A percentile compares a stretch with the other conserved stretches of the same genome.
Conservation (phyloP, 139 green algal genomes). For the Haematococcus sp. region DNA sequence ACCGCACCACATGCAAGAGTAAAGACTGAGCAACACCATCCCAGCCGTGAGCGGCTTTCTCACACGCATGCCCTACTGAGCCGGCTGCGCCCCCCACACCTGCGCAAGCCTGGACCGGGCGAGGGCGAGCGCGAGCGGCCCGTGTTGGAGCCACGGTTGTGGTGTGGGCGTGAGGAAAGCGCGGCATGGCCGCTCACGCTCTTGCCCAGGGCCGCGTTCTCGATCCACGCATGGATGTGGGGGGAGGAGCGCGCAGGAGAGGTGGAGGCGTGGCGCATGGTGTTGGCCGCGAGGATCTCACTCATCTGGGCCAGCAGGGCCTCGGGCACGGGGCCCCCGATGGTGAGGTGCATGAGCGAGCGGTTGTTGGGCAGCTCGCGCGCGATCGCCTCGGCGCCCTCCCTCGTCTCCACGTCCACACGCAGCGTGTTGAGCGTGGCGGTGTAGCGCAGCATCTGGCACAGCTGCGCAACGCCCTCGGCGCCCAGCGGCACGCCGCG, state of each 20-base stretch:
- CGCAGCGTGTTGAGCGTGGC: constrained; percentile 43
- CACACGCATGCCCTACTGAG: too few species aligned
- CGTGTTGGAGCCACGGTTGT: not conserved
- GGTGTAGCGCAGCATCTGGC: constrained; percentile 47
- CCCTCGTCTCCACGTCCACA: constrained; percentile 38
- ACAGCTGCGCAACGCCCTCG: constrained; percentile 42
- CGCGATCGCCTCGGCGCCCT: constrained; percentile 46
- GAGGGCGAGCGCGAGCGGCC: constrained; percentile 9
- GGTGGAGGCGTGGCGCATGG: constrained; percentile 14
- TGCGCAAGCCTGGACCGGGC: constrained; percentile 13
- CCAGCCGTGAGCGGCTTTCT: too few species aligned
- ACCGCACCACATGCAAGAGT: too few species aligned
- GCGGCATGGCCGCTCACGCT: constrained; percentile 7
- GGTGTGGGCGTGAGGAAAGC: not conserved
- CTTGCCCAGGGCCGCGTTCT: constrained; percentile 26
- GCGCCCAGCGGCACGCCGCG: constrained; percentile 27
- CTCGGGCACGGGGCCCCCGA: constrained; percentile 54
- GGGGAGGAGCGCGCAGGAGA: constrained; percentile 27
- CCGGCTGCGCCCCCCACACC: too few species aligned
- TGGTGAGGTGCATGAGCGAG: constrained; percentile 49
- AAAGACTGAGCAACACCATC: too few species aligned
- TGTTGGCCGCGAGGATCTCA: constrained; percentile 38
- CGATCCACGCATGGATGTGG: constrained; percentile 52
- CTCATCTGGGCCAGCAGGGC: constrained; percentile 31
- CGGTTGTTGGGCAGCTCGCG: constrained; percentile 43